Evolutionary conservation across 2,329 filamentous ascomycete species (phyloP).

Genomic region (Nemania sp.): DNA sequence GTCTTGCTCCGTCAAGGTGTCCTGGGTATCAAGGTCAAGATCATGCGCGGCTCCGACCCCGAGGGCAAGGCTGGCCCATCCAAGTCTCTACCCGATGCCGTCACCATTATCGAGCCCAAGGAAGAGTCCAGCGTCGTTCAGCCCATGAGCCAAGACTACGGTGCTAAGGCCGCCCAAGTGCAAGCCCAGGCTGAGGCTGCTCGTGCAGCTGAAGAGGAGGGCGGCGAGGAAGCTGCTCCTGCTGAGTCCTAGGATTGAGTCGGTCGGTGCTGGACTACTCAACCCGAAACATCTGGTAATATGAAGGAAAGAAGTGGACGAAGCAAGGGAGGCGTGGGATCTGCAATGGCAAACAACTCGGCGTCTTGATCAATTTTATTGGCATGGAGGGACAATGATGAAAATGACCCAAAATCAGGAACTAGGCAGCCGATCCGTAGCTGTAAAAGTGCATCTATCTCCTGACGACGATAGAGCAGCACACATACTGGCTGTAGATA

Average conservation of each 20-base stretch:
- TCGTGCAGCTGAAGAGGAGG: slow-evolving; percentile 57
- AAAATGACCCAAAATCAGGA: slow-evolving; percentile 20
- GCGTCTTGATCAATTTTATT: slow-evolving; percentile 36
- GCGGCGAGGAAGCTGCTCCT: slow-evolving; percentile 55
- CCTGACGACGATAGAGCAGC: slow-evolving; percentile 8
- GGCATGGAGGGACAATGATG: slow-evolving; percentile 30
- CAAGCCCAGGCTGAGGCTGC: slow-evolving; percentile 68
- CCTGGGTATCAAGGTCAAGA: slow-evolving; percentile 99
- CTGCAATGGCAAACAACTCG: slow-evolving; percentile 32
- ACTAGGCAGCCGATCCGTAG: slow-evolving; percentile 28
- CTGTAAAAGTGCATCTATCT: slow-evolving; percentile 21
- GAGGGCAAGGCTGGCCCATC: slow-evolving; percentile 98
- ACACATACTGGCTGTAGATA: slow-evolving; percentile 27
- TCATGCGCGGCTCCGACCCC: slow-evolving; percentile 99
- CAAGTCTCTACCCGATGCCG: slow-evolving; percentile 96
- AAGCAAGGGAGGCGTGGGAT: slow-evolving; percentile 21
- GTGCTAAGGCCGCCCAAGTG: slow-evolving; percentile 76
- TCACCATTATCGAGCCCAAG: slow-evolving; percentile 99
- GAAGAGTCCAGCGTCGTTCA: slow-evolving; percentile 95
- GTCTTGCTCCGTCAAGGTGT: slow-evolving; percentile 99
- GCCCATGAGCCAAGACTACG: slow-evolving; percentile 98
- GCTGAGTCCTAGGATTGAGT: slow-evolving; percentile 50
- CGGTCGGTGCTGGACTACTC: slow-evolving; percentile 43
- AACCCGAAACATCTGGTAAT: slow-evolving; percentile 25
- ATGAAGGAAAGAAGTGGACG: slow-evolving; percentile 19